These are phyloP conservation scores for Diaporthe caulivora DNA, from an alignment of 2,329 filamentous ascomycete species.

Conservation along the genomic window DNA sequence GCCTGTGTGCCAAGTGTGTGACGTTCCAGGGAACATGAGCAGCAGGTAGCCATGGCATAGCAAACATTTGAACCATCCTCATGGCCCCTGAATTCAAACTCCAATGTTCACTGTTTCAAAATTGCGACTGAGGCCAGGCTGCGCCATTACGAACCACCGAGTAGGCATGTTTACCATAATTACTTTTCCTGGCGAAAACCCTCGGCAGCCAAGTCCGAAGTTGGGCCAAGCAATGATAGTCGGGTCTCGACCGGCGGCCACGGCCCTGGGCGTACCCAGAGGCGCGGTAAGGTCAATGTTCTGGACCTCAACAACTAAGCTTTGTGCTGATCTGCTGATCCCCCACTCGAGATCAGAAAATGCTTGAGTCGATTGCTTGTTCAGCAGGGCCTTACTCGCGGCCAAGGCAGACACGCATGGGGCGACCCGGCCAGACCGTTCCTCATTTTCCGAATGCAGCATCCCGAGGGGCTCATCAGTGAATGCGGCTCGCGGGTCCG, in stretches of 20 bases:
- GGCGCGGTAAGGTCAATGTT: not conserved
- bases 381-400: not conserved
- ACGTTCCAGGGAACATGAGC: not conserved
- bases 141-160: too few relatives aligned
- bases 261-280: not conserved
- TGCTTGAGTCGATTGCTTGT: not conserved
- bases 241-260: not conserved
- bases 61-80: not conserved
- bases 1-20: not conserved
- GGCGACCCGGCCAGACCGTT: not conserved
- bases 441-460: slow-evolving; percentile 16
- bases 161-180: too few relatives aligned
- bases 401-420: not conserved
- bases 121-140: too few relatives aligned
- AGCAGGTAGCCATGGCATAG: not conserved
- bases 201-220: not conserved
- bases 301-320: slow-evolving; percentile 6
- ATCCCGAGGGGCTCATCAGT: not conserved
- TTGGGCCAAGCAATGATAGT: not conserved
- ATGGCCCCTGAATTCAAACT: too few relatives aligned
- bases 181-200: too few relatives aligned
- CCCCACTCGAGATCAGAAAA: not conserved
- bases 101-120: too few relatives aligned
- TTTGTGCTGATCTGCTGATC: slow-evolving; percentile 21
- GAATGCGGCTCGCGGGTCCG: not conserved